phyloP scores from a whole-genome alignment of 208 protist species.

The Borovskyia barvae region DNA sequence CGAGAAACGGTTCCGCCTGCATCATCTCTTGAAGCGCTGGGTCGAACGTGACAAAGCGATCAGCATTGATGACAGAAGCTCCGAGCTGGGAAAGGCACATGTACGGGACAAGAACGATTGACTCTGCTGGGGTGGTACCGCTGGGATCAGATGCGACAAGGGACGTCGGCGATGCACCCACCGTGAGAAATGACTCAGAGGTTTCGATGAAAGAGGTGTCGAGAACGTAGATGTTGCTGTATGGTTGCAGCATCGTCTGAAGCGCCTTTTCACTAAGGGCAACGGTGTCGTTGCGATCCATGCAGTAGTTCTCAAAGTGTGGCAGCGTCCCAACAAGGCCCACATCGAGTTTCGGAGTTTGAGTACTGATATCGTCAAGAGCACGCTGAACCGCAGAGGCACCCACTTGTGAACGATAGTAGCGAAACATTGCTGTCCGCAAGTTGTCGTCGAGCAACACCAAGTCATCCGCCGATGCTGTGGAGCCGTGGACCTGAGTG shows the following conservation, averaged over 20 bases:
- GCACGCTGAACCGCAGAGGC: slow-evolving; percentile 38
- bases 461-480: slow-evolving; percentile 37
- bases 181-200: slow-evolving; percentile 59
- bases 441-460: slow-evolving; percentile 65
- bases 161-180: slow-evolving; percentile 24
- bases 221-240: slow-evolving; percentile 58
- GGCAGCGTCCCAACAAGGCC: slow-evolving; percentile 58
- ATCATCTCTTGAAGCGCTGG: slow-evolving; percentile 50
- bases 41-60: slow-evolving; percentile 57
- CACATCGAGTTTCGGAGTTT: slow-evolving; percentile 79
- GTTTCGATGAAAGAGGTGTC: slow-evolving; percentile 87
- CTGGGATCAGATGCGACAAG: no score
- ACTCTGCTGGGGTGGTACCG: no score
- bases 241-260: slow-evolving; percentile 24
- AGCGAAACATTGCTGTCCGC: slow-evolving; percentile 27
- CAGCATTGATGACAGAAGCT: slow-evolving; percentile 32
- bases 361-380: slow-evolving; percentile 55
- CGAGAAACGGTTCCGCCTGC: slow-evolving; percentile 49
- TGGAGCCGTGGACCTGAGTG: slow-evolving; percentile 2
- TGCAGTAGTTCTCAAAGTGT: slow-evolving; percentile 70
- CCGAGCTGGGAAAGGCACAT: slow-evolving; percentile 56
- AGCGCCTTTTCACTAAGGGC: slow-evolving; percentile 46
- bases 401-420: slow-evolving; percentile 43
- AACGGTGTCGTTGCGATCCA: slow-evolving; percentile 48
- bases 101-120: slow-evolving; percentile 69